Conservation (phyloP, 1,139 yeast genomes). For the Magnusiomyces magnusii region DNA sequence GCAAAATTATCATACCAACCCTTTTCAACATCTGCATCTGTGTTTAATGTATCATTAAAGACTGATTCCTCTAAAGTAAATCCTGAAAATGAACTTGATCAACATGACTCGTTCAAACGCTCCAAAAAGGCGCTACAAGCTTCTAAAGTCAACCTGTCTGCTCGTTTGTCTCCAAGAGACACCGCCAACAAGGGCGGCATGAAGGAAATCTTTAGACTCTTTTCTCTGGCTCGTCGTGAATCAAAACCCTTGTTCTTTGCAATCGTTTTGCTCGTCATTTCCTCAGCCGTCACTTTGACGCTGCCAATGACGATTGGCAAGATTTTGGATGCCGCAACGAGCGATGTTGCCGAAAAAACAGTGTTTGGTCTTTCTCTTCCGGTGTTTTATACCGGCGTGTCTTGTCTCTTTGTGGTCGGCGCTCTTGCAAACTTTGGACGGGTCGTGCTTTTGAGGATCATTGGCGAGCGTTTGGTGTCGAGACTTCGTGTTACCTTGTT, state of each 20-base stretch:
- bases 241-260: constrained; percentile 49
- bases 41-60: not conserved
- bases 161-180: constrained; percentile 26
- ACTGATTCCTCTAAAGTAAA: not conserved
- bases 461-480: constrained; percentile 84
- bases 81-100: constrained; percentile 2
- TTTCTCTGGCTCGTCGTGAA: constrained; percentile 46
- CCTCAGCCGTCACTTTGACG: constrained; percentile 61
- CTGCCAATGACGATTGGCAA: constrained; percentile 77
- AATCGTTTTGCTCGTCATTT: constrained; percentile 45
- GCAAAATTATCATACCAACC: too few relatives aligned
- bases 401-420: constrained; percentile 56
- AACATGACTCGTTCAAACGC: constrained; percentile 16
- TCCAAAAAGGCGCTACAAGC: constrained; percentile 31
- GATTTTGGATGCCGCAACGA: constrained; percentile 52
- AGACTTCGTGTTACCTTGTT: constrained; percentile 70
- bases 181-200: constrained; percentile 33
- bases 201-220: constrained; percentile 44
- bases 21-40: too few relatives aligned
- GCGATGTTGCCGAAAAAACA: constrained; percentile 25
- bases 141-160: constrained; percentile 30
- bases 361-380: constrained; percentile 44
- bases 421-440: constrained; percentile 77
- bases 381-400: constrained; percentile 43
- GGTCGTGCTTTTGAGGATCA: constrained; percentile 58